phyloP scores from a whole-genome alignment of 176 grass and related monocot genomes.

The Avena eriantha region DNA sequence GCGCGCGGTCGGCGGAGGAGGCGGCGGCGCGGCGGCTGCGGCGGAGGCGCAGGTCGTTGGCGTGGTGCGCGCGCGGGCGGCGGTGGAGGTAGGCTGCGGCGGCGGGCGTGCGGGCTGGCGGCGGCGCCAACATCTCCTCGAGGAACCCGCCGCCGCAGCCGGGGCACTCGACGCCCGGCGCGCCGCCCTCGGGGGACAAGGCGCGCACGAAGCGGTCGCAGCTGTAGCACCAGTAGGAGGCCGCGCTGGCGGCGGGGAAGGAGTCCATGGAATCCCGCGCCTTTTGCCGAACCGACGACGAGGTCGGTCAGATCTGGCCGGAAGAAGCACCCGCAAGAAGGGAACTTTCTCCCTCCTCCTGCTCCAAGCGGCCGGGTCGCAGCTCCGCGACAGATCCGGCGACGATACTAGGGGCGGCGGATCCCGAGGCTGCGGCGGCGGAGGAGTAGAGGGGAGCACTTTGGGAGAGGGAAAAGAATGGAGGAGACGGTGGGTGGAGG shows the following conservation, averaged over 20 bases:
- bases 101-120: background rate
- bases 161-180: constrained; percentile 59
- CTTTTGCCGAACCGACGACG: background rate
- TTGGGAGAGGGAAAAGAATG: background rate
- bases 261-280: constrained; percentile 23
- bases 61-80: constrained; percentile 50
- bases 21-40: constrained; percentile 42
- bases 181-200: background rate
- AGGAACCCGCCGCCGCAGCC: constrained; percentile 89
- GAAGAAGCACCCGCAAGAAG: background rate
- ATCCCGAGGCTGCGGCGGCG: background rate
- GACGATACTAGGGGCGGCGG: too few relatives aligned
- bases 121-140: constrained; percentile 75
- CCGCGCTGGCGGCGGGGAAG: constrained; percentile 19
- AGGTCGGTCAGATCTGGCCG: constrained; percentile 40
- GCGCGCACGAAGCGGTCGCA: constrained; percentile 89
- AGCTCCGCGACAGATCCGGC: too few relatives aligned
- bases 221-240: constrained; percentile 96
- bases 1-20: constrained; percentile 45
- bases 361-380: background rate
- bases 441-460: background rate
- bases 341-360: background rate
- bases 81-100: constrained; percentile 31
- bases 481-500: background rate
- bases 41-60: constrained; percentile 50